Evolutionary conservation across 2,329 filamentous ascomycete species (phyloP), one percentile per base, ranked within the genome.

Genomic region (Ceratocystis alfenasii): DNA sequence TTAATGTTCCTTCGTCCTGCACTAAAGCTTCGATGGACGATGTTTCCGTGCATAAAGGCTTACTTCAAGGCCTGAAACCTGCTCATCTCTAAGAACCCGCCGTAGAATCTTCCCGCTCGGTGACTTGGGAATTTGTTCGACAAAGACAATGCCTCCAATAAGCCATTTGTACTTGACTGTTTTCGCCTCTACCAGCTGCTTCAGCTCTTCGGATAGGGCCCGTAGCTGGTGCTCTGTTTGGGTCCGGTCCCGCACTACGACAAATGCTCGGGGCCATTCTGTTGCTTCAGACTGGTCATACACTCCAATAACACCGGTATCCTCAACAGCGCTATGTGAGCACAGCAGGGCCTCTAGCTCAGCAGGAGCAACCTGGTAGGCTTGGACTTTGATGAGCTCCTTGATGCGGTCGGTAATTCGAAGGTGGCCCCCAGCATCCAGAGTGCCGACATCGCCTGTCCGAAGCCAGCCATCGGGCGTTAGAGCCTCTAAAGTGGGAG

Each of bases 321-420:
- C 86, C 57, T 81, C 80, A n/a, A 89, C 78, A 17, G 73, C 72
- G 17, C 72, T 72, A 65, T 73, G 72, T 68, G 76, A 73, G 68
- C 75, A 72, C 3, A 76, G 71, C 3, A 76, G 66, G 0, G 72
- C 75, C 53, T 76, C 75, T 1, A 76, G 72, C 67, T 81, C 82
- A 0, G 82, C 82, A 0, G 82, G 82, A 0, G 82, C 81, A 1
- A 85, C 82, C 71, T 85, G 82, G 72, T 80, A 81, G 1, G 80
- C 82, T 68, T 82, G 82, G 5, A 84, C 81, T 73, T 85, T 85
- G 74, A 85, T 84, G 63, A 85, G 75, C 69, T 83, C 87, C 78
- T 91, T 90, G 73, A 85, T 84, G 44, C 87, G 80, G 72, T 90
- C 87, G 12, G 89, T 85, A 65, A 90, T 87, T 71, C 81, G 81